Percentiles rank a stretch among this genome's conserved stretches.
These are phyloP conservation scores for Talaromyces sp. DNA, from an alignment of 2,329 filamentous ascomycete genomes.

Conservation along the genomic window DNA sequence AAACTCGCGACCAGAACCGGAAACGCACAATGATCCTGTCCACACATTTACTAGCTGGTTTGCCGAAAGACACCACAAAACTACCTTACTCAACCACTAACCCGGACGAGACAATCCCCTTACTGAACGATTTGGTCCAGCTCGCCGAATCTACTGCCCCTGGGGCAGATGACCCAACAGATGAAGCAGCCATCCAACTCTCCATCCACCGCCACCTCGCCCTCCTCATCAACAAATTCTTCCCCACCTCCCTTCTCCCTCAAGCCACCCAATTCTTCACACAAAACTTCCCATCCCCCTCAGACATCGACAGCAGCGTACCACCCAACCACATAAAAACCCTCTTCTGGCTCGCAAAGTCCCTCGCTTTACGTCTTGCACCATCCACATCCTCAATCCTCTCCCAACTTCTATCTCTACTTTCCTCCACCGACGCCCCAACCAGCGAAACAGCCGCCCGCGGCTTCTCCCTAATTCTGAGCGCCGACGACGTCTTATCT, in stretches of 20 bases:
- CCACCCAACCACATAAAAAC: conserved; percentile 49
- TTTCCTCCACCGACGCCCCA: conserved; percentile 45
- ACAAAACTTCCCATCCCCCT: conserved; percentile 30
- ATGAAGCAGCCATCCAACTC: conserved; percentile 38
- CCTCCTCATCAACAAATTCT: conserved; percentile 44
- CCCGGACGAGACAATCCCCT: conserved; percentile 30
- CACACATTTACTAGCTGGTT: conserved; percentile 57
- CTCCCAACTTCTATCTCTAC: conserved; percentile 48
- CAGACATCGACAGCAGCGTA: conserved; percentile 23
- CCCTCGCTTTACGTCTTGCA: conserved; percentile 56
- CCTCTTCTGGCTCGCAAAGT: conserved; percentile 62
- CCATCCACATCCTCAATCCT: conserved; percentile 53
- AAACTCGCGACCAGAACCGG: conserved; percentile 33
- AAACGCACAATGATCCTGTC: conserved; percentile 56
- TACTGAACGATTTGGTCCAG: conserved; percentile 39
- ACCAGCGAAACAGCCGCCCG: conserved; percentile 55
- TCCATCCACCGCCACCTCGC: conserved; percentile 45
- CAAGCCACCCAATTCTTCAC: conserved; percentile 35
- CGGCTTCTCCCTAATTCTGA: conserved; percentile 59
- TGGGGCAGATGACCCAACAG: background rate
- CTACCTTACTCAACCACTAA: conserved; percentile 32
- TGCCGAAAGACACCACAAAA: conserved; percentile 40
- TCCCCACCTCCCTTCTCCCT: conserved; percentile 35
- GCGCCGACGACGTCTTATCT: conserved; percentile 61
- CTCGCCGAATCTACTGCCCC: conserved; percentile 32